These are phyloP conservation scores for Macrocystidia cucumis DNA, from an alignment of 1,284 basidiomycete genomes.

Conservation along the genomic window DNA sequence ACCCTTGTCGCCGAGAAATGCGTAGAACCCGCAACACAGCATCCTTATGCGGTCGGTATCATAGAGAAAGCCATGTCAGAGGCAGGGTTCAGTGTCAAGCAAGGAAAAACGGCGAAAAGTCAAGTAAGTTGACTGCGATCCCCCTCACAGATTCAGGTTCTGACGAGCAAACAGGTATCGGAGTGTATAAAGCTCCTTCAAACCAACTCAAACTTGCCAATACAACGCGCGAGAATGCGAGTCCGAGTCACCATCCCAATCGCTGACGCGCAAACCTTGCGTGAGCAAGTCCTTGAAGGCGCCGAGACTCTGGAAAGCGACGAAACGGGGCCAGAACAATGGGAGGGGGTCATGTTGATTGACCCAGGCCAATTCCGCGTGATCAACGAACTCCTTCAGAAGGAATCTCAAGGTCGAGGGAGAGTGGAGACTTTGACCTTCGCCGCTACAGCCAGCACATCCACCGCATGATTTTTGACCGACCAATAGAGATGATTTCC, in stretches of 20 bases:
- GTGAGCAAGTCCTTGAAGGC: slow-evolving; percentile 65
- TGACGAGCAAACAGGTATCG: slow-evolving; percentile 53
- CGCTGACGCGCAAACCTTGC: slow-evolving; percentile 67
- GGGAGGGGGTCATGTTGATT: slow-evolving; percentile 92
- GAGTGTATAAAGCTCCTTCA: slow-evolving; percentile 88
- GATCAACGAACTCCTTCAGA: slow-evolving; percentile 86
- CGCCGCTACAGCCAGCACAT: slow-evolving; percentile 46
- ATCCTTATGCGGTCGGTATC: slow-evolving; percentile 91
- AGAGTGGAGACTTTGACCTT: slow-evolving; percentile 80
- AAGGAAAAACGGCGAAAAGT: slow-evolving; percentile 87
- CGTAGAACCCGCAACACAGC: slow-evolving; percentile 85
- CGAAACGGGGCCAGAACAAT: slow-evolving; percentile 68
- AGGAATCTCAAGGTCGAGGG: slow-evolving; percentile 82
- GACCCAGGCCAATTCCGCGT: slow-evolving; percentile 89
- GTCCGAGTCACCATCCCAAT: slow-evolving; percentile 77
- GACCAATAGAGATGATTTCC: too few species aligned
- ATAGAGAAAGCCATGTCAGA: slow-evolving; percentile 98
- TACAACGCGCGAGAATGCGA: slow-evolving; percentile 91
- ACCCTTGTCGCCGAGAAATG: slow-evolving; percentile 93
- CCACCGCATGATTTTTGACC: too few species aligned
- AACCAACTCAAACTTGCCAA: slow-evolving; percentile 75
- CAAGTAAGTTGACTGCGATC: slow-evolving; percentile 43
- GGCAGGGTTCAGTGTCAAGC: slow-evolving; percentile 87
- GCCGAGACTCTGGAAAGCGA: slow-evolving; percentile 85
- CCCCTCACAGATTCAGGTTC: not conserved